Evolutionary conservation across 192 early-diverging fungal genomes (phyloP).

Genomic region (Coemansia aciculifera): DNA sequence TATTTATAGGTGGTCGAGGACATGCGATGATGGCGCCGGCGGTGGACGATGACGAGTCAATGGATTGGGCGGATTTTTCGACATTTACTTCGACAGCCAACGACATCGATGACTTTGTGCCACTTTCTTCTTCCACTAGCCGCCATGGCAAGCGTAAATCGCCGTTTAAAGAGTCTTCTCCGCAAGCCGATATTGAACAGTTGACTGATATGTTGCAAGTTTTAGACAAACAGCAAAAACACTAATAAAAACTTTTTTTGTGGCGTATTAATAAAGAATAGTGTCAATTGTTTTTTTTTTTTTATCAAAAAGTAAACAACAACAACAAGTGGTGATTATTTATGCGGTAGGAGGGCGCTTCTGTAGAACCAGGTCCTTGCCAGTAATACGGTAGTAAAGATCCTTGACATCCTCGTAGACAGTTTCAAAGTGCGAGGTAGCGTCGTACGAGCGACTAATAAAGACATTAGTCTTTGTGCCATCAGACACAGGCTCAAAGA

Average conservation of each 20-base stretch:
- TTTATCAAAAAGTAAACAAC: no score
- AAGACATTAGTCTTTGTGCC: constrained; percentile 83
- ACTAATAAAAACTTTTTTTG: no score
- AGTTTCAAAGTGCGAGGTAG: constrained; percentile 98
- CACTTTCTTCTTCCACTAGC: background rate
- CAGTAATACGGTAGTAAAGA: constrained; percentile 82
- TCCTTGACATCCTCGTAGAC: constrained; percentile 95
- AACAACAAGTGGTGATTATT: background rate
- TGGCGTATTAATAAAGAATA: no score
- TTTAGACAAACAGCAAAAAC: background rate
- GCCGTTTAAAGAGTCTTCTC: background rate
- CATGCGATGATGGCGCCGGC: constrained; percentile 39
- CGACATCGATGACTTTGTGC: constrained; percentile 15
- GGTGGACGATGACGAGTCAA: constrained; percentile 30
- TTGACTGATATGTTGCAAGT: constrained; percentile 5
- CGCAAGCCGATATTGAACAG: background rate
- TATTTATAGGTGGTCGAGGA: background rate
- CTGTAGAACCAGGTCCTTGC: constrained; percentile 74
- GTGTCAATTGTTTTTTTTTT: no score
- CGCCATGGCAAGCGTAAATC: background rate
- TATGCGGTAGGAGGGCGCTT: constrained; percentile 50
- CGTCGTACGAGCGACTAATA: constrained; percentile 95
- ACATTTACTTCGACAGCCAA: constrained; percentile 2
- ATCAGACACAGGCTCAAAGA: constrained; percentile 86
- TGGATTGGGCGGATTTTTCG: constrained; percentile 35